These are phyloP conservation scores for Vaccinium vitisidaea DNA, from an alignment of 148 eudicot species.

Conservation along the genomic window DNA sequence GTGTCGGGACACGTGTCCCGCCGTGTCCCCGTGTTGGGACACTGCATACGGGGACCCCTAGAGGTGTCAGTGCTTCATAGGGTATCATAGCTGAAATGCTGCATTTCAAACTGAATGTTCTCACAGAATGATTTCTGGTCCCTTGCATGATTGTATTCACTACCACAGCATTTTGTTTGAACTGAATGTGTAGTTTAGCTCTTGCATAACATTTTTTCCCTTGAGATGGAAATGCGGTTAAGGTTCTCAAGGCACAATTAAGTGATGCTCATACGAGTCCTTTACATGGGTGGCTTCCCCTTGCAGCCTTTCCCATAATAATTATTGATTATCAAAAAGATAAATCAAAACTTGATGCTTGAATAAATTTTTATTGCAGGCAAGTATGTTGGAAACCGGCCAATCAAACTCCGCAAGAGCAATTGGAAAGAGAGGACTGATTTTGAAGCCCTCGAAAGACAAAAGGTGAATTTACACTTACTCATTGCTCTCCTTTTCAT, in stretches of 20 bases:
- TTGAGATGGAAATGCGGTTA: not conserved
- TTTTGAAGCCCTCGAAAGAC: slow-evolving; percentile 67
- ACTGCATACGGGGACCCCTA: no score
- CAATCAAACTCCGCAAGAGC: slow-evolving; percentile 91
- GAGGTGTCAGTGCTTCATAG: no score
- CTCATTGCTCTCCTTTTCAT: not conserved
- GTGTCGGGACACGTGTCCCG: no score
- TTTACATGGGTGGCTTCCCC: not conserved
- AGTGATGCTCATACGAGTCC: not conserved
- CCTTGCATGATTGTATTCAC: not conserved
- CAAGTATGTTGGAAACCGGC: slow-evolving; percentile 94
- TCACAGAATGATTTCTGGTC: not conserved
- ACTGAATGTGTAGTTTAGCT: no score
- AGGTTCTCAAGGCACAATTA: not conserved
- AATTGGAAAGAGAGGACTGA: slow-evolving; percentile 94
- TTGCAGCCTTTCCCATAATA: not conserved
- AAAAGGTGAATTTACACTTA: slow-evolving; percentile 45
- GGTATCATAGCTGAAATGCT: not conserved
- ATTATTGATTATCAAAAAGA: not conserved
- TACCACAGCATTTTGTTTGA: not conserved
- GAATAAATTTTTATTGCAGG: slow-evolving; percentile 37
- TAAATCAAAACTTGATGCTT: not conserved
- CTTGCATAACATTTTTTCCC: not conserved
- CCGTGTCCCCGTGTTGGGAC: no score
- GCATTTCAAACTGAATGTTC: not conserved